These are phyloP conservation scores for Hymenoscyphus repandus DNA, from an alignment of 2,329 filamentous ascomycete species.

Conservation along the genomic window DNA sequence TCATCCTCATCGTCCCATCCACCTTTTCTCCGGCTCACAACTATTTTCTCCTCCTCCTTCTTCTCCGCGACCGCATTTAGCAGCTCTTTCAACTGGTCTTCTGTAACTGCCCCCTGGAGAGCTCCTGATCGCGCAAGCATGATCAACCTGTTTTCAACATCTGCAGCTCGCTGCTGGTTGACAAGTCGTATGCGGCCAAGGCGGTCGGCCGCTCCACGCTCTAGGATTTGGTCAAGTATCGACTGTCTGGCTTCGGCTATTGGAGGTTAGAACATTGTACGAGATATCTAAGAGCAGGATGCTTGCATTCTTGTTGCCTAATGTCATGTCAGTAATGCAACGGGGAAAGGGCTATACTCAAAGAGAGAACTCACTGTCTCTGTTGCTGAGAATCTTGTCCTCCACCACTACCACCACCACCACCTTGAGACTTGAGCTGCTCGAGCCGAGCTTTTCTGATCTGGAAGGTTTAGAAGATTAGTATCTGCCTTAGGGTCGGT, in stretches of 20 bases:
- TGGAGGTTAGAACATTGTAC: conserved; percentile 1
- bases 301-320: conserved; percentile 7
- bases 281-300: background rate
- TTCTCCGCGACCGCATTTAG: conserved; percentile 79
- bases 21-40: conserved; percentile 75
- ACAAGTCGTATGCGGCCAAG: conserved; percentile 92
- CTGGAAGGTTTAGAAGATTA: conserved; percentile 37
- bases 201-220: conserved; percentile 88
- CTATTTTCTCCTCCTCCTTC: conserved; percentile 74
- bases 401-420: conserved; percentile 42
- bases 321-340: background rate
- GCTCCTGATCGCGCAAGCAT: conserved; percentile 86
- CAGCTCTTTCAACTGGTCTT: conserved; percentile 89
- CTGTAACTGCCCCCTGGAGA: conserved; percentile 79
- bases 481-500: background rate
- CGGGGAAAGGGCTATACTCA: background rate
- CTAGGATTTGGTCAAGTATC: conserved; percentile 87
- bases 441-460: conserved; percentile 89
- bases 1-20: conserved; percentile 82
- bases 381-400: conserved; percentile 55
- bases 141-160: conserved; percentile 90
- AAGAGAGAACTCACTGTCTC: conserved; percentile 46
- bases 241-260: conserved; percentile 64
- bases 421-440: conserved; percentile 76
- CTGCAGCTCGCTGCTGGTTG: conserved; percentile 82